Evolutionary conservation across 2,329 filamentous ascomycete species (phyloP).

Genomic region (Pseudogymnoascus sp.): DNA sequence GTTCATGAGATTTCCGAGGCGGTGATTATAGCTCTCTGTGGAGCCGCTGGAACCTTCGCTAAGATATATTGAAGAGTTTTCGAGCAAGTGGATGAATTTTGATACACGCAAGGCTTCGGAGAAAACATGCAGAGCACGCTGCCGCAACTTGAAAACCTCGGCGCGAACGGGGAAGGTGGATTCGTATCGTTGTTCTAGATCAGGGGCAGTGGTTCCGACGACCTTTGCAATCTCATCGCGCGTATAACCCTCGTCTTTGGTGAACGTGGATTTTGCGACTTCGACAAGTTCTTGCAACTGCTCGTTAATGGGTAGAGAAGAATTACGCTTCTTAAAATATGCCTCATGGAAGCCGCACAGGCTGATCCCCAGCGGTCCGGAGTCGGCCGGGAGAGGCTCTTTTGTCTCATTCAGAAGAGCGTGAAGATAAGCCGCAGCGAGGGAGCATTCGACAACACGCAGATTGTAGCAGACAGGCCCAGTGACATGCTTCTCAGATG

Average conservation of each 20-base stretch:
- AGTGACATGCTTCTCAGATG: conserved; percentile 92
- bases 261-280: conserved; percentile 62
- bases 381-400: conserved; percentile 63
- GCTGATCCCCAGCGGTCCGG: conserved; percentile 72
- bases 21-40: conserved; percentile 46
- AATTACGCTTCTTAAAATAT: conserved; percentile 46
- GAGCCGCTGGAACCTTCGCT: conserved; percentile 41
- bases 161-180: conserved; percentile 83
- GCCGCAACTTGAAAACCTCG: conserved; percentile 76
- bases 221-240: conserved; percentile 71
- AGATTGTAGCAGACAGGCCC: conserved; percentile 94
- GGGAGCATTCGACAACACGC: conserved; percentile 87
- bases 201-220: conserved; percentile 58
- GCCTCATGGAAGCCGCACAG: conserved; percentile 80
- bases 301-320: neutral
- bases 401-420: conserved; percentile 47
- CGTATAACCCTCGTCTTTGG: conserved; percentile 76
- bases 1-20: conserved; percentile 78
- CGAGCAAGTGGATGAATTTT: conserved; percentile 69
- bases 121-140: conserved; percentile 86
- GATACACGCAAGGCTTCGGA: conserved; percentile 80
- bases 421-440: conserved; percentile 67
- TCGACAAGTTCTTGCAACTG: conserved; percentile 68
- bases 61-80: conserved; percentile 34
- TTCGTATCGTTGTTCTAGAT: conserved; percentile 72